Evolutionary conservation across 2,329 filamentous ascomycete species (phyloP), one percentile per base, ranked within the genome.

Genomic region (Chaetomium globosum): DNA sequence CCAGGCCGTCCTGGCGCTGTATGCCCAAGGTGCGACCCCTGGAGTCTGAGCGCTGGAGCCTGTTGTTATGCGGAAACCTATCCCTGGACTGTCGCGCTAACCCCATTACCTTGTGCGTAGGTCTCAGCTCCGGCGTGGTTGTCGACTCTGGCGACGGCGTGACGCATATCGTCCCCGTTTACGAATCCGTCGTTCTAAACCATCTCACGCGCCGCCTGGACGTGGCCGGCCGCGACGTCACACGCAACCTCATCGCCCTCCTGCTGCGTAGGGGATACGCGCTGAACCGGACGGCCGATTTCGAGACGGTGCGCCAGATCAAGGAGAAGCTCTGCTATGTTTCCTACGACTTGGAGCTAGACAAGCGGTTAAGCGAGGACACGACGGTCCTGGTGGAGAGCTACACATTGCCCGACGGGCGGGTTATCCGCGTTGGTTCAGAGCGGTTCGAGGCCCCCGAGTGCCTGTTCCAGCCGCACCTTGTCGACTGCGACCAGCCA

Each of bases 241-340:
- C 95, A n/a, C 90, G 94, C 74, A 98, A 99, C 79, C 86, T 99
- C 70, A 99, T 99, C 78, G 92, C 93, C 59, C 89, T 99, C 58
- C 89, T 99, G 23, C 86, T 97, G 65, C 92, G 95, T 74, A 88
- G 95, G 72, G 95, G 95, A 53, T 99, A 99, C 78, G 93, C 95
- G 43, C 87, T 99, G 68, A 99, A 99, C 86, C 88, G 95, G 77
- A 99, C 95, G 13, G 95, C 95, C 76, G 95, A 99, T 78, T 99
- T 99, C 78, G 95, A 99, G 80, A 99, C 95, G 4, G 95, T 99
- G 64, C 91, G 95, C 68, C 94, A 98, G 79, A 98, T 99, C 83
- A 99, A 99, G 82, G 95, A 99, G 84, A 99, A 99, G 85, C 90
- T 99, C 59, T 98, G 95, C 85, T 99, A 99, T 78, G 94, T 99